Base-by-base conservation (phyloP, 2,329 filamentous ascomycete species). In the Ophiostoma novo-ulmi region DNA sequence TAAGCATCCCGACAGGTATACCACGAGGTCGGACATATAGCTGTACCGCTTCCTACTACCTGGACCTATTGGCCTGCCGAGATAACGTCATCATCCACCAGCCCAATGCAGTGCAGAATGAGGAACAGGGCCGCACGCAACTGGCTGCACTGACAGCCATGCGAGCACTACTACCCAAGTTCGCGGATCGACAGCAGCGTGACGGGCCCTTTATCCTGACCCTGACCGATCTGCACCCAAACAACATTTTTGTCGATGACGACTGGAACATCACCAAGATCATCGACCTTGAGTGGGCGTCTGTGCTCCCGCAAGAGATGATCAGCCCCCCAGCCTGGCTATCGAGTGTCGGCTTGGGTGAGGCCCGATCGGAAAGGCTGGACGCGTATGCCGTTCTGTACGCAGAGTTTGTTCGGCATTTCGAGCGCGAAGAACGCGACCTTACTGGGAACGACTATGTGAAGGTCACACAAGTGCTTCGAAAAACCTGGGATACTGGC, bases 211-310 rank as follows among this genome's bases (percentile, higher is more conserved):
- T 68, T 68, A 48, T 52, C 71, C 75, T 78, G 39, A 44, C 74
- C 52, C 70, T 78, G 69, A 77, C 74, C 71, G 76, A 79, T 70
- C 70, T 78, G 65, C 73, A 77, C 73, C 65, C 58, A 41, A 76
- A 75, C 68, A 78, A 78, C 69, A 75, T 78, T 67, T 76, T 78
- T 69, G 76, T 78, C 68, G 76, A 79, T 71, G 68, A 76, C 72
- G 69, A 77, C 48, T 77, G 76, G 76, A 78, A 79, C 69, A 72
- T 78, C 55, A 78, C 74, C 39, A 73, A 73, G 72, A 58, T 78
- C 1, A 75, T 78, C 14, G 77, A 79, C 70, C 74, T 75, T 68
- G 77, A 79, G 71, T 78, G 75, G 77, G 58, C 58, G 5, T 63
- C 26, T 6, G 58, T 35, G 13, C 58, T 26, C 7, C 58, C 58